A percentile compares a stretch with the other conserved stretches of the same genome.
Conservation (phyloP, 2,329 filamentous ascomycete genomes). For the Fusarium sp. region DNA sequence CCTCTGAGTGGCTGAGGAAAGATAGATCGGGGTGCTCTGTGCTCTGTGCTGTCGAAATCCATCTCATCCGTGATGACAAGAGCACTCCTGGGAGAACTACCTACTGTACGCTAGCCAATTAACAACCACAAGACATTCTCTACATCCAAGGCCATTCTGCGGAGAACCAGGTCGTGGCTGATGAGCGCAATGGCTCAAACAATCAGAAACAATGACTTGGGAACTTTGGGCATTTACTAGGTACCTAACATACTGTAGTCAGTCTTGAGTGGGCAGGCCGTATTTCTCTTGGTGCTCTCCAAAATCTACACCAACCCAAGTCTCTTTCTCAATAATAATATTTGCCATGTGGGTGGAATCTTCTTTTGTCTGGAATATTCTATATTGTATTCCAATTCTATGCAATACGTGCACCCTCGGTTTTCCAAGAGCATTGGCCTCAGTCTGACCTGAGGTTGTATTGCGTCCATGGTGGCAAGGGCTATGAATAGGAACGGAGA, state of each 20-base stretch:
- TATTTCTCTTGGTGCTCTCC: background rate
- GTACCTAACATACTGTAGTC: background rate
- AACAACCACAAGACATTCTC: background rate
- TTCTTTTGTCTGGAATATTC: background rate
- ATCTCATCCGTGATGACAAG: background rate
- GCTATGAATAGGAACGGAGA: conserved; percentile 32
- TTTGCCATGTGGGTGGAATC: background rate
- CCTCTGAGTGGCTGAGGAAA: conserved; percentile 17
- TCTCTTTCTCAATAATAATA: background rate
- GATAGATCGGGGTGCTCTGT: background rate
- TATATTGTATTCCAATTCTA: background rate
- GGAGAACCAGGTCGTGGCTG: background rate
- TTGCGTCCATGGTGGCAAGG: conserved; percentile 24
- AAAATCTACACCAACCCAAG: background rate
- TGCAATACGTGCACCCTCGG: background rate
- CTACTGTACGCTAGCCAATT: conserved; percentile 5
- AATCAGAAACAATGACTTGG: conserved; percentile 26
- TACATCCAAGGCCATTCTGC: background rate
- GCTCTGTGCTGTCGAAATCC: conserved; percentile 16
- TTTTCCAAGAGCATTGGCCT: conserved; percentile 8
- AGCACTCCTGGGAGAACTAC: background rate
- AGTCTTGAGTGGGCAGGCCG: background rate
- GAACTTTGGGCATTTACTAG: conserved; percentile 10
- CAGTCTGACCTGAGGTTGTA: conserved; percentile 23
- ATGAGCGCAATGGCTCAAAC: background rate